phyloP scores from a whole-genome alignment of 208 protist species.

The Endotrypanum monterogeii region DNA sequence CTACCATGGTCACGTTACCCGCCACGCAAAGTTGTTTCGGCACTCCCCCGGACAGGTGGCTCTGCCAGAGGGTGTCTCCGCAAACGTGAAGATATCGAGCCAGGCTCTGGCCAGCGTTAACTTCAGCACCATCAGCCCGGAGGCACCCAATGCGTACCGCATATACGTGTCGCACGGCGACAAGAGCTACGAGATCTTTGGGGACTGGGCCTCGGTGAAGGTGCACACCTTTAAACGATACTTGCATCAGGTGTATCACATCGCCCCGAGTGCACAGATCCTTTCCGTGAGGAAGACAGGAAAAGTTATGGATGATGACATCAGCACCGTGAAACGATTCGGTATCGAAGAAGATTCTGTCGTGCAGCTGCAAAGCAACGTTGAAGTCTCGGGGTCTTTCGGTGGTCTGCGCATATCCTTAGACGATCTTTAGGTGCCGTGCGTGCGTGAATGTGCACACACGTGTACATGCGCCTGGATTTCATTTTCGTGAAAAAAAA shows the following conservation, averaged over 20 bases:
- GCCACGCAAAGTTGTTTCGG: constrained; percentile 83
- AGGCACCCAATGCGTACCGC: constrained; percentile 80
- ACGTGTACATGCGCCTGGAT: background rate
- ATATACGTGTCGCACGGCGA: constrained; percentile 80
- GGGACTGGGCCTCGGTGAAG: constrained; percentile 80
- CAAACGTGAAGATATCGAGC: constrained; percentile 51
- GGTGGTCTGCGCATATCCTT: constrained; percentile 44
- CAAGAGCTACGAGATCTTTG: constrained; percentile 86
- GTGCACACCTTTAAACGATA: constrained; percentile 91
- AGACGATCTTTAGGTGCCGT: constrained; percentile 51
- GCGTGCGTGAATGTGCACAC: background rate
- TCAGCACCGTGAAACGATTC: constrained; percentile 70
- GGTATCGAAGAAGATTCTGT: constrained; percentile 69
- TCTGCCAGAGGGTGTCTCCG: constrained; percentile 43
- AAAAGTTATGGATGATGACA: constrained; percentile 79
- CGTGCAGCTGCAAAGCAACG: constrained; percentile 63
- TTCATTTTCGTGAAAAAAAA: too few relatives aligned
- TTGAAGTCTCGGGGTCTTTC: constrained; percentile 13
- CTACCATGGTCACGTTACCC: constrained; percentile 78
- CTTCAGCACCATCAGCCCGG: constrained; percentile 81
- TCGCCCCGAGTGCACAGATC: constrained; percentile 65
- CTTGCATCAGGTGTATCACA: constrained; percentile 84
- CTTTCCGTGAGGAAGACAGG: constrained; percentile 50
- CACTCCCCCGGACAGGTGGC: constrained; percentile 72
- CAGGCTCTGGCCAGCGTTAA: constrained; percentile 77